Evolutionary conservation across 306 rosid species (phyloP).

Genomic region (Citrullus colocynthis): DNA sequence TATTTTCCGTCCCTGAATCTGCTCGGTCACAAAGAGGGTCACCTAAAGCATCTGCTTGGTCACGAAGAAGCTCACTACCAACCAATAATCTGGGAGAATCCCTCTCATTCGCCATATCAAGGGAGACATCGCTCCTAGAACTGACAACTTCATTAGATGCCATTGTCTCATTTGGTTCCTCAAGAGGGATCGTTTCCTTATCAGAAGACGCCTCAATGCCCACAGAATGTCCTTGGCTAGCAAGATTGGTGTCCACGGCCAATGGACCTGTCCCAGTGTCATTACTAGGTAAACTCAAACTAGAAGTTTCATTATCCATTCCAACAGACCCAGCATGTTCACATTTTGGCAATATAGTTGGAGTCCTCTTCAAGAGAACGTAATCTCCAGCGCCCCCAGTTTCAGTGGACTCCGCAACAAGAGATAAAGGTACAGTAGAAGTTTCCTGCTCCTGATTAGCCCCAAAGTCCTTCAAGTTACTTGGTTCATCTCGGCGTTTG

Average conservation of each 20-base stretch:
- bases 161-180: not conserved
- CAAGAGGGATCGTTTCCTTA: not conserved
- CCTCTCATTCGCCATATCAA: constrained; percentile 25
- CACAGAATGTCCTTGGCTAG: constrained; percentile 11
- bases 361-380: constrained; percentile 49
- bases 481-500: constrained; percentile 74
- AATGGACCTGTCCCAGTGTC: constrained; percentile 16
- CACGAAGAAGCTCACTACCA: constrained; percentile 19
- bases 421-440: constrained; percentile 28
- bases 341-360: constrained; percentile 22
- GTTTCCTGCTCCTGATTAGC: constrained; percentile 18
- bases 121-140: not conserved
- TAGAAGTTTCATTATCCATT: constrained; percentile 21
- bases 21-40: not conserved
- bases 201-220: constrained; percentile 35
- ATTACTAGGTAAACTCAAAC: constrained; percentile 20
- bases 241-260: constrained; percentile 24
- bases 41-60: constrained; percentile 23
- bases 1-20: constrained; percentile 10
- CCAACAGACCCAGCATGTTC: constrained; percentile 21
- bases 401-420: constrained; percentile 30
- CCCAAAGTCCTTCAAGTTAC: constrained; percentile 9
- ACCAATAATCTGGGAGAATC: constrained; percentile 13
- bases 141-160: not conserved
- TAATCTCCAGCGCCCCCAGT: constrained; percentile 29